phyloP scores from a whole-genome alignment of 2,329 filamentous ascomycete species.

The Ophiostoma novo-ulmi region DNA sequence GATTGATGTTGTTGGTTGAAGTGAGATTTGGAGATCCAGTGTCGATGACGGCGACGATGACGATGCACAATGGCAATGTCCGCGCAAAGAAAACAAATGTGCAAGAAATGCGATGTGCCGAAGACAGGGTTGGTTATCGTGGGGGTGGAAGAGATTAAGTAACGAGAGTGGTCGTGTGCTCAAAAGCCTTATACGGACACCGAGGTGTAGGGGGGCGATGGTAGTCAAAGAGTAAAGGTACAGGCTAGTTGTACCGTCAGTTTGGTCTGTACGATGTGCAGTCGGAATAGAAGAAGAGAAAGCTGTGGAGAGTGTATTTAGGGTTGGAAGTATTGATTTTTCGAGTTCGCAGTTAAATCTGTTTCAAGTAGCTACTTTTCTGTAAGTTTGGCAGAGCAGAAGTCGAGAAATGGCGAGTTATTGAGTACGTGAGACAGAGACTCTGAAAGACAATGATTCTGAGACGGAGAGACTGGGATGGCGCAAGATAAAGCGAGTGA shows the following conservation, averaged over 20 bases:
- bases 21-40: neutral
- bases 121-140: slow-evolving; percentile 13
- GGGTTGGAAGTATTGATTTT: neutral
- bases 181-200: slow-evolving; percentile 21
- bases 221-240: neutral
- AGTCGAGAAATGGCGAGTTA: neutral
- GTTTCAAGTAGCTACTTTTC: neutral
- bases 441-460: neutral
- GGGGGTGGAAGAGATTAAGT: slow-evolving; percentile 14
- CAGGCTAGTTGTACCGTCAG: neutral
- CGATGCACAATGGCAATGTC: neutral
- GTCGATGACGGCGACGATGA: neutral
- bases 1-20: neutral
- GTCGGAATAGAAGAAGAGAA: neutral
- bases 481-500: neutral
- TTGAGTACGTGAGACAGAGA: neutral
- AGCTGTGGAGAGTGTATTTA: neutral
- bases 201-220: slow-evolving; percentile 1
- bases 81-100: neutral
- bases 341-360: neutral
- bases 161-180: slow-evolving; percentile 24
- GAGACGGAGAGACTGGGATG: neutral
- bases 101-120: neutral
- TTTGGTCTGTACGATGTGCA: neutral
- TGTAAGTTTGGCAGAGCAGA: neutral